Evolutionary conservation across 768 basidiomycete species (phyloP).

Genomic region (Mycena vulgaris): DNA sequence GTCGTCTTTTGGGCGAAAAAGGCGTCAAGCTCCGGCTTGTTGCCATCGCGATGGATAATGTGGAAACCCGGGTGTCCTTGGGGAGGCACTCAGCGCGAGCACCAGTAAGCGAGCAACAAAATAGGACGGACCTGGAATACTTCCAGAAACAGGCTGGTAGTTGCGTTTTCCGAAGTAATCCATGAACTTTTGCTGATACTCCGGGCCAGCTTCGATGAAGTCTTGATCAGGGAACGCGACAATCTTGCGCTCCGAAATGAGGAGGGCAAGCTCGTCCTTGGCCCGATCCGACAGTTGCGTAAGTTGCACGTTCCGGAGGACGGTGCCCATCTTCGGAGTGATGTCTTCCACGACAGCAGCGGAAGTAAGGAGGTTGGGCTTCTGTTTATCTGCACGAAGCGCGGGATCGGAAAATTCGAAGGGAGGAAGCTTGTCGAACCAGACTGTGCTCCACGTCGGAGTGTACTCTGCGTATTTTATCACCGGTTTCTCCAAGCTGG

Average conservation of each 20-base stretch:
- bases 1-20: slow-evolving; percentile 43
- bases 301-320: too few species aligned
- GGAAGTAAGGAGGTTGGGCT: too few species aligned
- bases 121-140: slow-evolving; percentile 26
- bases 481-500: slow-evolving; percentile 21
- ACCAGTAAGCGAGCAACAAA: too few species aligned
- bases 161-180: too few species aligned
- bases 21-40: slow-evolving; percentile 35
- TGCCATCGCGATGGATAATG: slow-evolving; percentile 41
- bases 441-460: slow-evolving; percentile 38
- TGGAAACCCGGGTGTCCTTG: slow-evolving; percentile 40
- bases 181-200: slow-evolving; percentile 28
- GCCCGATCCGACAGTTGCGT: slow-evolving; percentile 26
- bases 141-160: too few species aligned
- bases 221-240: slow-evolving; percentile 40
- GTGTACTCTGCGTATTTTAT: slow-evolving; percentile 36
- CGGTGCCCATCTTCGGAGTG: too few species aligned
- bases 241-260: slow-evolving; percentile 39
- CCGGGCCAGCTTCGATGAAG: slow-evolving; percentile 38
- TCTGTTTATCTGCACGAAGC: too few species aligned
- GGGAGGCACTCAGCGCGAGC: not conserved
- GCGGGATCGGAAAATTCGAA: too few species aligned
- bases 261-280: slow-evolving; percentile 40
- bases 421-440: slow-evolving; percentile 36
- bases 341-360: too few species aligned